Percentiles rank a stretch among this genome's conserved stretches.
Conservation (phyloP, 169 alveolate genomes). For the Cryptosporidium parvum region DNA sequence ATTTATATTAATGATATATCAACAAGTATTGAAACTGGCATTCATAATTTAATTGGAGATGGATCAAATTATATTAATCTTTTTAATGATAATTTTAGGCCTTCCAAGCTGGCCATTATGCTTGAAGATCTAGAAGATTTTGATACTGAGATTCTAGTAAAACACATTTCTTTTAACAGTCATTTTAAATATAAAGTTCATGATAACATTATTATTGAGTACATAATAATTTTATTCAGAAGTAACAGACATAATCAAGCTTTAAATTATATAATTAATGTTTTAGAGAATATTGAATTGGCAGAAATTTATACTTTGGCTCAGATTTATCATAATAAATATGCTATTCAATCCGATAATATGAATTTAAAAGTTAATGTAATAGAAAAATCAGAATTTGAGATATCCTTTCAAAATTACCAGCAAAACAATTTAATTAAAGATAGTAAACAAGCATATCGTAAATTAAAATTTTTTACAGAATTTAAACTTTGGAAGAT, state of each 20-base stretch:
- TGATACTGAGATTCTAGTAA: constrained; percentile 7
- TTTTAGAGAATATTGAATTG: constrained; percentile 19
- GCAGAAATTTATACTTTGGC: constrained; percentile 70
- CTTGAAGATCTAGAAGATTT: constrained; percentile 39
- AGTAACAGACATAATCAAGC: constrained; percentile 38
- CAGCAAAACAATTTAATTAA: background rate
- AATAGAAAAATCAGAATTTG: background rate
- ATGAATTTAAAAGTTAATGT: background rate
- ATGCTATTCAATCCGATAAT: background rate
- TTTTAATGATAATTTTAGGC: constrained; percentile 11
- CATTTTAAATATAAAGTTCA: constrained; percentile 2
- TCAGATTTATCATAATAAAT: constrained; percentile 47
- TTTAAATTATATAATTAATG: constrained; percentile 16
- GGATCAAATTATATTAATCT: background rate
- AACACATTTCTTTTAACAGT: background rate
- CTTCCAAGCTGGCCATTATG: constrained; percentile 36
- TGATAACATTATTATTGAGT: constrained; percentile 42
- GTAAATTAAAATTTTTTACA: constrained; percentile 5
- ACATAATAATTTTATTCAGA: constrained; percentile 43
- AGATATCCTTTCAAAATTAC: background rate
- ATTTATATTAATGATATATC: constrained; percentile 47
- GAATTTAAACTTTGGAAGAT: constrained; percentile 55
- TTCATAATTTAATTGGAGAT: background rate
- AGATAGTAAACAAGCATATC: background rate
- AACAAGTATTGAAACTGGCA: background rate